Conservation (phyloP, 805 yeast species). For the Lipomyces starkeyi region DNA sequence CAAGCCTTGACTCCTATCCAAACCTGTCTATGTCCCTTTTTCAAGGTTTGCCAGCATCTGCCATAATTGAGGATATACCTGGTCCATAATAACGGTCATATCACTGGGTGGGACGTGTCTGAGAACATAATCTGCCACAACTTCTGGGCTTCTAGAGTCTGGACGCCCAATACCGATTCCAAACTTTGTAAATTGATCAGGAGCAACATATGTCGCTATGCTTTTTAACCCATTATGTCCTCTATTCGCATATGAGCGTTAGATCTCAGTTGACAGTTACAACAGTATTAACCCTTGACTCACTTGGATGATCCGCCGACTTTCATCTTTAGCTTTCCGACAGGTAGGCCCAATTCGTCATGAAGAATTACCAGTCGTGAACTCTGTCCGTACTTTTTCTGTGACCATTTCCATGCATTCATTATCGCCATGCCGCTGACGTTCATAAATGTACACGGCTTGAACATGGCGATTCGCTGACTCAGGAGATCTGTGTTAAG, state of each 20-base stretch:
- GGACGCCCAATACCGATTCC: constrained; percentile 83
- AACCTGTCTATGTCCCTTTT: neutral
- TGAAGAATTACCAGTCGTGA: constrained; percentile 66
- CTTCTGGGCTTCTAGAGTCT: constrained; percentile 49
- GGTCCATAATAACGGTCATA: constrained; percentile 48
- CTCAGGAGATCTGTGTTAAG: constrained; percentile 35
- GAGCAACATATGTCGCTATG: constrained; percentile 55
- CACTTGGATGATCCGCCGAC: constrained; percentile 58
- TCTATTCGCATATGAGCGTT: constrained; percentile 48
- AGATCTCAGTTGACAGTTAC: neutral
- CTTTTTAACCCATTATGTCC: constrained; percentile 87
- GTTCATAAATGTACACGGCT: constrained; percentile 71
- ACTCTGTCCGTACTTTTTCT: constrained; percentile 41
- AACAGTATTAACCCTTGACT: neutral
- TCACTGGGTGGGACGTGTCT: constrained; percentile 58
- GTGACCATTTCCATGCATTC: constrained; percentile 54
- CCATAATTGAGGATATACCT: constrained; percentile 31
- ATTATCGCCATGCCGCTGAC: constrained; percentile 64
- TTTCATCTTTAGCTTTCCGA: constrained; percentile 71
- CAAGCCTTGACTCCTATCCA: too few relatives aligned
- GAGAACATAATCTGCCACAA: constrained; percentile 69
- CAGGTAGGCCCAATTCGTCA: constrained; percentile 73
- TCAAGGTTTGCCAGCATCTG: constrained; percentile 15
- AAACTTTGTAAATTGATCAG: constrained; percentile 63
- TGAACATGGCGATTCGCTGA: constrained; percentile 52